Evolutionary conservation across 176 grass and related monocot species (phyloP).

Genomic region (Aegilops tauschii): DNA sequence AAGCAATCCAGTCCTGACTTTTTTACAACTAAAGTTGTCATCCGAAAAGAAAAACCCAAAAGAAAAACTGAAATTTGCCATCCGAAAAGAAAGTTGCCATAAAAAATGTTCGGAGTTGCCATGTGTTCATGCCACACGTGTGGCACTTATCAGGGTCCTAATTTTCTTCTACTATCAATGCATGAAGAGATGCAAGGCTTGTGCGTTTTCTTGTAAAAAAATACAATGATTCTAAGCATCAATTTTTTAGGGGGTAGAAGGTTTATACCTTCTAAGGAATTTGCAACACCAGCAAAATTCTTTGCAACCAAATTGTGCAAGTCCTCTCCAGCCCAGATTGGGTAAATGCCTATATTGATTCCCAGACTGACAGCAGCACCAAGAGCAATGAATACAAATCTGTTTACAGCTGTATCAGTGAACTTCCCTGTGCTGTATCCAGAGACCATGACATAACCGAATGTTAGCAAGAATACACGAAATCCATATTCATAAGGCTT

Average conservation of each 20-base stretch:
- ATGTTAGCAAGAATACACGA: conserved; percentile 85
- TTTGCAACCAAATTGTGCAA: conserved; percentile 85
- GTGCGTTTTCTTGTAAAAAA: not conserved
- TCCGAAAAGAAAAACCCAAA: too few relatives aligned
- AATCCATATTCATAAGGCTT: conserved; percentile 87
- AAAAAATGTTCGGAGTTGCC: too few relatives aligned
- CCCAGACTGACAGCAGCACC: conserved; percentile 75
- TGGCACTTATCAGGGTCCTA: too few relatives aligned
- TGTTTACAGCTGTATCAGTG: conserved; percentile 56
- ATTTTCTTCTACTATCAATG: not conserved
- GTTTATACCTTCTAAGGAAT: conserved; percentile 85
- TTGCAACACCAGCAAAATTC: conserved; percentile 76
- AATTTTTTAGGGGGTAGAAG: not conserved
- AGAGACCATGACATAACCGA: conserved; percentile 80
- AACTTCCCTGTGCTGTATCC: conserved; percentile 74
- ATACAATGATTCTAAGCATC: not conserved
- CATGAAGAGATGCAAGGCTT: not conserved
- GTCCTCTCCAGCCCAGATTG: conserved; percentile 94
- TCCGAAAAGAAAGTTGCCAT: too few relatives aligned
- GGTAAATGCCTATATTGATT: conserved; percentile 87
- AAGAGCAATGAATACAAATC: conserved; percentile 81
- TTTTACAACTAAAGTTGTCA: too few relatives aligned
- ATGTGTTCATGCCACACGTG: too few relatives aligned
- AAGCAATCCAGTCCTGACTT: too few relatives aligned
- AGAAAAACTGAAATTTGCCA: too few relatives aligned